Evolutionary conservation across 2,329 filamentous ascomycete genomes (phyloP).

Genomic region (Alternaria dauci): DNA sequence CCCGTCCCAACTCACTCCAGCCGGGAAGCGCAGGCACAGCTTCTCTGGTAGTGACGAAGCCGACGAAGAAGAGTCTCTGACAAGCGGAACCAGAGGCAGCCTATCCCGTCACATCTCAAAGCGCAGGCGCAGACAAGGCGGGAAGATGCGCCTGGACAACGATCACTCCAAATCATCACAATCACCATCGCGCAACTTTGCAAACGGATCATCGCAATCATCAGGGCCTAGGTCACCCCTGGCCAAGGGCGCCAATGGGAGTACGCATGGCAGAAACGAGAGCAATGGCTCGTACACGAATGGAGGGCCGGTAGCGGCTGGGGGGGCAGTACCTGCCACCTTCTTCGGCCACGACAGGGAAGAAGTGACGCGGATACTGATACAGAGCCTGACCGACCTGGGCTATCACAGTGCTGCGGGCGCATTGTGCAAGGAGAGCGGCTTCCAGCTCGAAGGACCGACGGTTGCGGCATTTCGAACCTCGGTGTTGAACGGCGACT

Average conservation of each 20-base stretch:
- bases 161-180: slow-evolving; percentile 52
- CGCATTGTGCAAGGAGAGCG: slow-evolving; percentile 80
- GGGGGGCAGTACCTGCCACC: slow-evolving; percentile 47
- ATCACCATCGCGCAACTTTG: slow-evolving; percentile 48
- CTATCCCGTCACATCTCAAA: slow-evolving; percentile 51
- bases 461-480: slow-evolving; percentile 85
- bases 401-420: slow-evolving; percentile 82
- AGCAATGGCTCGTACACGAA: slow-evolving; percentile 57
- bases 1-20: slow-evolving; percentile 22
- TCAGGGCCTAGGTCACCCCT: slow-evolving; percentile 42
- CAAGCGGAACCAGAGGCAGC: slow-evolving; percentile 37
- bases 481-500: slow-evolving; percentile 81
- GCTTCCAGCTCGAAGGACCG: slow-evolving; percentile 84
- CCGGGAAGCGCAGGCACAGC: slow-evolving; percentile 47
- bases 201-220: slow-evolving; percentile 52
- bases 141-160: slow-evolving; percentile 55
- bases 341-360: slow-evolving; percentile 91
- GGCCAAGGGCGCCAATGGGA: slow-evolving; percentile 53
- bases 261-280: slow-evolving; percentile 49
- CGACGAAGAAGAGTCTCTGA: slow-evolving; percentile 21
- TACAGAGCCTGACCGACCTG: slow-evolving; percentile 88
- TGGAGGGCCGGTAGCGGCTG: slow-evolving; percentile 46
- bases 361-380: slow-evolving; percentile 90
- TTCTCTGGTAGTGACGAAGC: slow-evolving; percentile 42
- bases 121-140: slow-evolving; percentile 54